Evolutionary conservation across 192 early-diverging fungal species (phyloP).

Genomic region (Coemansia sp.): DNA sequence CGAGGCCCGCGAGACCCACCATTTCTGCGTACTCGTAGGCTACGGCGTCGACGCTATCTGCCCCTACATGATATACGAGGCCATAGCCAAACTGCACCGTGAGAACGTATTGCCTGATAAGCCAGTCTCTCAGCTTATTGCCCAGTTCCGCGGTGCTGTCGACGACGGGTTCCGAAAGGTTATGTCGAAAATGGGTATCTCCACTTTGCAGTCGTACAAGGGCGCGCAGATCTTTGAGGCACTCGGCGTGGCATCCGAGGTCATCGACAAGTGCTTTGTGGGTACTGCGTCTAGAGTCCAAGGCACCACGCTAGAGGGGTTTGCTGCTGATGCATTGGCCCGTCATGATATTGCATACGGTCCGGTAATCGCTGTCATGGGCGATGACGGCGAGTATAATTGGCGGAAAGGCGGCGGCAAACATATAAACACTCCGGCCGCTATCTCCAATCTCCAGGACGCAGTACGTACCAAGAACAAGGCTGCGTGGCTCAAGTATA

Average conservation of each 20-base stretch:
- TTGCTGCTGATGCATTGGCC: slow-evolving; percentile 86
- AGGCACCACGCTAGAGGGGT: slow-evolving; percentile 76
- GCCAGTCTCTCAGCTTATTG: slow-evolving; percentile 68
- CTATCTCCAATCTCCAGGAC: slow-evolving; percentile 92
- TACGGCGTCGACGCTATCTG: slow-evolving; percentile 96
- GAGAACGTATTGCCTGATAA: slow-evolving; percentile 66
- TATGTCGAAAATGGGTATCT: slow-evolving; percentile 99
- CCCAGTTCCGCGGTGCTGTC: slow-evolving; percentile 84
- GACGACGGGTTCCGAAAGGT: slow-evolving; percentile 98
- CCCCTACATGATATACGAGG: slow-evolving; percentile 91
- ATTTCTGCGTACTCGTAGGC: slow-evolving; percentile 92
- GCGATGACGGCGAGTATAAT: slow-evolving; percentile 96
- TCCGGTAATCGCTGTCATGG: slow-evolving; percentile 63
- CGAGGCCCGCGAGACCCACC: slow-evolving; percentile 96
- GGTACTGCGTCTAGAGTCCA: slow-evolving; percentile 96
- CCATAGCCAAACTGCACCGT: slow-evolving; percentile 86
- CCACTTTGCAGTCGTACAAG: slow-evolving; percentile 96
- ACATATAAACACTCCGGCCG: slow-evolving; percentile 89
- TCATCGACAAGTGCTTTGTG: slow-evolving; percentile 89
- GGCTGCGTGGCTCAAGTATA: slow-evolving; percentile 83
- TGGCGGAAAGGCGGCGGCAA: slow-evolving; percentile 92
- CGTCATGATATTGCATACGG: slow-evolving; percentile 88
- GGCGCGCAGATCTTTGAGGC: slow-evolving; percentile 99
- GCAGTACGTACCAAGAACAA: slow-evolving; percentile 93
- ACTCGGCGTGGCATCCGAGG: slow-evolving; percentile 85